These are phyloP conservation scores for Penicillium sp. DNA, from an alignment of 2,329 filamentous ascomycete genomes.

Conservation along the genomic window DNA sequence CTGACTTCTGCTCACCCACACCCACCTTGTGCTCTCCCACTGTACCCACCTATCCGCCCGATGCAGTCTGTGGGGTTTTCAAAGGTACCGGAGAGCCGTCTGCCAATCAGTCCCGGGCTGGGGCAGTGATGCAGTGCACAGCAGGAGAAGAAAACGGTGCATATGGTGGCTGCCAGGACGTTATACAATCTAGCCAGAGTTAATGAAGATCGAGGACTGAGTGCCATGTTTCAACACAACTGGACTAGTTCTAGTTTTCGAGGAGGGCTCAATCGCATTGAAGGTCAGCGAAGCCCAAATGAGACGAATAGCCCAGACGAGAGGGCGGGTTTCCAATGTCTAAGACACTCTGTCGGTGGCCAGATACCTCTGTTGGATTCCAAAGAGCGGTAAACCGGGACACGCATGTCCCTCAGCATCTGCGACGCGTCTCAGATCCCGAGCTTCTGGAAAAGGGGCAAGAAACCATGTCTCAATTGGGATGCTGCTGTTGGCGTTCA, in stretches of 20 bases:
- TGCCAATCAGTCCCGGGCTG: constrained; percentile 6
- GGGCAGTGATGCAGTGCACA: constrained; percentile 6
- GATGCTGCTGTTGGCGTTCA: constrained; percentile 17
- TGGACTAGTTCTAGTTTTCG: constrained; percentile 8
- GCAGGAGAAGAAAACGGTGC: constrained; percentile 12
- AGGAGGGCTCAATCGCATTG: constrained; percentile 1
- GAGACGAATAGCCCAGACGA: constrained; percentile 12
- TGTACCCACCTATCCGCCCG: constrained; percentile 12
- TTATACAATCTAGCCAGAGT: constrained; percentile 8
- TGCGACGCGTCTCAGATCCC: constrained; percentile 4
- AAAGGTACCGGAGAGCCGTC: constrained; percentile 3
- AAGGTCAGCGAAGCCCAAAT: constrained; percentile 4
- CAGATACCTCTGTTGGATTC: neutral
- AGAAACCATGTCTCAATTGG: constrained; percentile 16
- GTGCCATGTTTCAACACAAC: neutral
- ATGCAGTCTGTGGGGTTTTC: constrained; percentile 6
- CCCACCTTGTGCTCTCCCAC: constrained; percentile 15
- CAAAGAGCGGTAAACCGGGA: constrained; percentile 24
- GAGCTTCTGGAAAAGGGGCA: constrained; percentile 19
- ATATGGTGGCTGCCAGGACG: constrained; percentile 1
- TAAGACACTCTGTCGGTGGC: constrained; percentile 18
- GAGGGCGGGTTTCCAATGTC: constrained; percentile 21
- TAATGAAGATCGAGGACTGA: constrained; percentile 6
- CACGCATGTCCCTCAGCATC: constrained; percentile 12
- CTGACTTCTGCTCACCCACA: constrained; percentile 13